Evolutionary conservation across 1,284 basidiomycete genomes (phyloP).

Genomic region (Microbotryomycetes sp.): DNA sequence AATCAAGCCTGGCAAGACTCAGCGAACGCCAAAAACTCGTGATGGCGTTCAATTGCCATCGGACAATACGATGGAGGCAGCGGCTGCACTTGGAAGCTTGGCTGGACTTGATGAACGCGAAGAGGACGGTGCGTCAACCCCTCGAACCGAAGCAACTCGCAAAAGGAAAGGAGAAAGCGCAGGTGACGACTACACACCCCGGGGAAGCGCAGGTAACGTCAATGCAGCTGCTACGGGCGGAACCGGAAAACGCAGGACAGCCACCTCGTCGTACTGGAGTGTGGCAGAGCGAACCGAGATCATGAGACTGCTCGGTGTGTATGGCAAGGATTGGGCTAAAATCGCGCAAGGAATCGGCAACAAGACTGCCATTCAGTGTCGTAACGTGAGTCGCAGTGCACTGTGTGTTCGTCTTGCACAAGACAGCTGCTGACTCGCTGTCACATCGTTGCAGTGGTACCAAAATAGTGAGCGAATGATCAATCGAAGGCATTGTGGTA

Average conservation of each 20-base stretch:
- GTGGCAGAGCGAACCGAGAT: constrained; percentile 53
- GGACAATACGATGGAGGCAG: constrained; percentile 43
- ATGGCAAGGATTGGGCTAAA: constrained; percentile 67
- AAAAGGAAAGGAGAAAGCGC: not conserved
- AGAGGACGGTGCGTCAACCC: not conserved
- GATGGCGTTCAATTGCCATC: constrained; percentile 15
- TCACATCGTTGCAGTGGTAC: constrained; percentile 13
- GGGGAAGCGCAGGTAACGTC: not conserved
- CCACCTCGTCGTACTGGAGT: constrained; percentile 50
- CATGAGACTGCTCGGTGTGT: constrained; percentile 56
- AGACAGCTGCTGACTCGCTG: not conserved
- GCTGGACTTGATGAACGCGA: constrained; percentile 24
- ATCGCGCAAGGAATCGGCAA: constrained; percentile 67
- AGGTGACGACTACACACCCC: not conserved
- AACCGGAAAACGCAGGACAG: constrained; percentile 30
- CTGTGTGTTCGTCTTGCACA: too few relatives aligned
- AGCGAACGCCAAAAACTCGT: not conserved
- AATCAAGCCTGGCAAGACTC: not conserved
- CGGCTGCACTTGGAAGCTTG: constrained; percentile 43
- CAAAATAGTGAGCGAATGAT: constrained; percentile 14
- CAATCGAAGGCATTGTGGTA: not conserved
- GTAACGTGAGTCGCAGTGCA: constrained; percentile 18
- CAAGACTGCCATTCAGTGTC: constrained; percentile 71
- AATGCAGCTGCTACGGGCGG: not conserved
- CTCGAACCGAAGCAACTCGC: not conserved